A percentile compares a stretch with the other conserved stretches of the same genome.
Conservation (phyloP, 768 basidiomycete genomes). For the Tulasnella sp. region DNA sequence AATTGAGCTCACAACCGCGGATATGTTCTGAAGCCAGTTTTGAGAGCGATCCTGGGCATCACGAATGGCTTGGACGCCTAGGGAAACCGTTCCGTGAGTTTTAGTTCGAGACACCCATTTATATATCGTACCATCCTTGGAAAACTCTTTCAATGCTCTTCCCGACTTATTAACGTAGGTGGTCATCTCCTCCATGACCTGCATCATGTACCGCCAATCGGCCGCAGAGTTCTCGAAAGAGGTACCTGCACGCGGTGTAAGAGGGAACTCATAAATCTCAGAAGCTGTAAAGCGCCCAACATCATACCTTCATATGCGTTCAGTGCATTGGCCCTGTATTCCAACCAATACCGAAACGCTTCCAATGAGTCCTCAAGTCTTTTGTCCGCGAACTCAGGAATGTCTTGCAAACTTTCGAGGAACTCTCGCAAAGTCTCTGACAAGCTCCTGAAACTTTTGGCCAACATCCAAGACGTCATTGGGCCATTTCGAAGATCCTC, state of each 20-base stretch:
- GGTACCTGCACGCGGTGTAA: not conserved
- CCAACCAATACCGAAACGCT: constrained; percentile 65
- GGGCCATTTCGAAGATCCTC: not conserved
- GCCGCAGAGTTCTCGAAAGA: not conserved
- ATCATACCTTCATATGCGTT: constrained; percentile 49
- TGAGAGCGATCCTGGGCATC: constrained; percentile 15
- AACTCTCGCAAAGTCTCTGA: constrained; percentile 67
- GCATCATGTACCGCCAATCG: not conserved
- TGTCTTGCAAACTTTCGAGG: constrained; percentile 66
- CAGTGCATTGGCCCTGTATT: constrained; percentile 74
- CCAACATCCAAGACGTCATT: not conserved
- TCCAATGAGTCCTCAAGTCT: constrained; percentile 63
- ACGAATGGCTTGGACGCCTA: constrained; percentile 71
- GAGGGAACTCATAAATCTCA: not conserved
- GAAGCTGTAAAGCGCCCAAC: constrained; percentile 37
- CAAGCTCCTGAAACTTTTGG: constrained; percentile 40
- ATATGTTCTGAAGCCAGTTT: constrained; percentile 22
- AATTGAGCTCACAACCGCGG: not conserved
- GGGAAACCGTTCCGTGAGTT: not conserved
- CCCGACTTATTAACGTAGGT: not conserved
- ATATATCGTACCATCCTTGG: not conserved
- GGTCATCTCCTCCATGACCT: not conserved
- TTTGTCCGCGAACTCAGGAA: constrained; percentile 68
- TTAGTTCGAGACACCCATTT: not conserved
- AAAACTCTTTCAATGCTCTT: not conserved